A percentile compares a stretch with the other conserved stretches of the same genome.
Conservation (phyloP, 768 basidiomycete species). For the Paxillus ammoniavirescens region DNA sequence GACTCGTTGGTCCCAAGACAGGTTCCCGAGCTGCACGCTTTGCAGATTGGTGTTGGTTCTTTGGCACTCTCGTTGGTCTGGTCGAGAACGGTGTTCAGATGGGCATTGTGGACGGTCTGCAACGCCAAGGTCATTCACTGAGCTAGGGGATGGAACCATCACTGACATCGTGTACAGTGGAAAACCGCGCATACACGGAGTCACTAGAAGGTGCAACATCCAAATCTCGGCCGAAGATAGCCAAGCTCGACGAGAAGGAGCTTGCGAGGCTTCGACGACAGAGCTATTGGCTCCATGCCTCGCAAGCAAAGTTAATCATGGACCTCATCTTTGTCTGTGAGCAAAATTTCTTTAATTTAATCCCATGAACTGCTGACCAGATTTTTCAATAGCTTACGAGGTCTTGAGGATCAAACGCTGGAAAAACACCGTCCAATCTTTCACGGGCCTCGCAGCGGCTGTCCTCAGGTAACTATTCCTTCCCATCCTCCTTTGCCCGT, state of each 20-base stretch:
- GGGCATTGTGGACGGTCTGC: constrained; percentile 61
- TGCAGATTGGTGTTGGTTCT: constrained; percentile 86
- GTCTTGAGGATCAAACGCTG: constrained; percentile 69
- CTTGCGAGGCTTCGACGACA: constrained; percentile 64
- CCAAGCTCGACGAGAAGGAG: constrained; percentile 69
- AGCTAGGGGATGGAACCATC: neutral
- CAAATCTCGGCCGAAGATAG: constrained; percentile 59
- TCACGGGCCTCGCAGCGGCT: constrained; percentile 68
- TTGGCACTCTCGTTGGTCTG: constrained; percentile 73
- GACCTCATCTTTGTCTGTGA: constrained; percentile 87
- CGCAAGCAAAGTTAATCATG: constrained; percentile 72
- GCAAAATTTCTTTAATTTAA: constrained; percentile 26
- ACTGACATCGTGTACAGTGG: constrained; percentile 44
- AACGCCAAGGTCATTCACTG: constrained; percentile 53
- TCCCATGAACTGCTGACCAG: constrained; percentile 7
- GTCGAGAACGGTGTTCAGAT: constrained; percentile 84
- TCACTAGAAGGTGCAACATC: constrained; percentile 69
- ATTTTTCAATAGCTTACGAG: constrained; percentile 60
- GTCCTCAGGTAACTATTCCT: constrained; percentile 59
- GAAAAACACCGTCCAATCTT: constrained; percentile 57
- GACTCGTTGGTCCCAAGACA: constrained; percentile 59
- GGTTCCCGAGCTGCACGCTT: constrained; percentile 73
- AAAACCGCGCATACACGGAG: constrained; percentile 69
- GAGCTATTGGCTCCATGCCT: constrained; percentile 73
- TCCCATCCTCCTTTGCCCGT: neutral